Conservation (phyloP, 1,284 basidiomycete species). For the Salmacisia buchloeana region DNA sequence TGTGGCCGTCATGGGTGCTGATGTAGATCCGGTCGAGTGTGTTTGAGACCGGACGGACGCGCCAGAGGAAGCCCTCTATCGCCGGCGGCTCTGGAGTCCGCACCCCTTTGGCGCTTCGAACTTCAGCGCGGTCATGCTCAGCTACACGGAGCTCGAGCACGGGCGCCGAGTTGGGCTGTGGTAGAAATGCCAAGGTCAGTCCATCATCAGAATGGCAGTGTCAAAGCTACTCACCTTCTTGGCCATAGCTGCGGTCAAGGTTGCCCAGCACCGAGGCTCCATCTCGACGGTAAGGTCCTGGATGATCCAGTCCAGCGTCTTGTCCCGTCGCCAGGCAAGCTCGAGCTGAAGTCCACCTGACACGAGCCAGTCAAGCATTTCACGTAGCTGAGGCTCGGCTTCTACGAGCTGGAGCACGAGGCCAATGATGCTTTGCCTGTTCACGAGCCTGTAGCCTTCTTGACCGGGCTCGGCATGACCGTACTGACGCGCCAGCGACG, state of each 20-base stretch:
- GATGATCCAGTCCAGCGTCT: conserved; percentile 74
- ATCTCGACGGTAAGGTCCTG: conserved; percentile 63
- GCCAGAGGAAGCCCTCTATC: conserved; percentile 70
- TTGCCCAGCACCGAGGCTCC: conserved; percentile 63
- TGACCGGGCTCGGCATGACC: neutral
- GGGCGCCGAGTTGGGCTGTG: conserved; percentile 54
- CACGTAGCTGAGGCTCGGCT: neutral
- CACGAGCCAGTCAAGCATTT: neutral
- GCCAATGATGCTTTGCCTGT: conserved; percentile 60
- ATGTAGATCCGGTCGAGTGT: conserved; percentile 65
- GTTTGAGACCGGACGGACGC: conserved; percentile 63
- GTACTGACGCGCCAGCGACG: conserved; percentile 1
- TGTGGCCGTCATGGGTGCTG: conserved; percentile 65
- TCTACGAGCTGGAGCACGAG: conserved; percentile 39
- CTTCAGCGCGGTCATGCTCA: conserved; percentile 61
- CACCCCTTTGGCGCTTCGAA: conserved; percentile 60
- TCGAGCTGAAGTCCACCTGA: conserved; percentile 60
- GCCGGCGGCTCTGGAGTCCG: conserved; percentile 65
- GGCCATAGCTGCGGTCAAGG: conserved; percentile 67
- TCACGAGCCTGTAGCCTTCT: conserved; percentile 57
- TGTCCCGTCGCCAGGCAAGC: conserved; percentile 69
- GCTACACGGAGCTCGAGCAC: conserved; percentile 68
- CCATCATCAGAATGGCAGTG: too few relatives aligned
- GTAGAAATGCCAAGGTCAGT: conserved; percentile 47
- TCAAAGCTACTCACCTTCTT: conserved; percentile 60